These are phyloP conservation scores for Hymenoscyphus occultus DNA, from an alignment of 2,329 filamentous ascomycete genomes.

Conservation along the genomic window DNA sequence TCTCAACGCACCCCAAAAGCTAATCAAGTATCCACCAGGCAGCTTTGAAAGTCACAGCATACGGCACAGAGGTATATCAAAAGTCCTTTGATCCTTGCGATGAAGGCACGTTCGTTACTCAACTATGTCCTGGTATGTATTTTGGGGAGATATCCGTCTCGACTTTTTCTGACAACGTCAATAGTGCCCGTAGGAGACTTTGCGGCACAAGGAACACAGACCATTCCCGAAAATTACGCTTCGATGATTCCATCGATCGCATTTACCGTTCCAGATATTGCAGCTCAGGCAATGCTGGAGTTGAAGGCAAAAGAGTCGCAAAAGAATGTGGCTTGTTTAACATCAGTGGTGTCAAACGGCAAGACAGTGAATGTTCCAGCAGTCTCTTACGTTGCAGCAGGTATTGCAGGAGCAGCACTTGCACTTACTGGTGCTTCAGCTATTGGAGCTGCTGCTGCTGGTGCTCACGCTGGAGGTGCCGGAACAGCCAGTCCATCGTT, in stretches of 20 bases:
- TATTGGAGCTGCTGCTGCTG: constrained; percentile 55
- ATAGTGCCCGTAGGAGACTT: constrained; percentile 73
- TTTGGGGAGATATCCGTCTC: background rate
- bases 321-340: constrained; percentile 73
- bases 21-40: constrained; percentile 13
- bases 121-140: constrained; percentile 75
- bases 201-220: constrained; percentile 66
- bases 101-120: constrained; percentile 58
- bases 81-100: constrained; percentile 84
- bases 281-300: constrained; percentile 77
- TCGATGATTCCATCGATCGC: constrained; percentile 81
- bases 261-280: constrained; percentile 86
- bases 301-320: constrained; percentile 61
- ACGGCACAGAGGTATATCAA: constrained; percentile 76
- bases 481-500: constrained; percentile 78
- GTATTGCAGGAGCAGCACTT: constrained; percentile 81
- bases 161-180: constrained; percentile 46
- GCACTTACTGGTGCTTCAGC: constrained; percentile 70
- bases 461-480: constrained; percentile 50
- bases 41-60: constrained; percentile 71
- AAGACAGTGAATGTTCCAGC: constrained; percentile 74
- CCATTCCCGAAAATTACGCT: constrained; percentile 69
- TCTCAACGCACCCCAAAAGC: background rate
- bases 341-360: constrained; percentile 80
- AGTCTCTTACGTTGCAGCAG: constrained; percentile 79